Evolutionary conservation across 371 early-diverging fungal species (phyloP), one percentile per base, ranked within the genome.

Genomic region (Mucor mucedo): DNA sequence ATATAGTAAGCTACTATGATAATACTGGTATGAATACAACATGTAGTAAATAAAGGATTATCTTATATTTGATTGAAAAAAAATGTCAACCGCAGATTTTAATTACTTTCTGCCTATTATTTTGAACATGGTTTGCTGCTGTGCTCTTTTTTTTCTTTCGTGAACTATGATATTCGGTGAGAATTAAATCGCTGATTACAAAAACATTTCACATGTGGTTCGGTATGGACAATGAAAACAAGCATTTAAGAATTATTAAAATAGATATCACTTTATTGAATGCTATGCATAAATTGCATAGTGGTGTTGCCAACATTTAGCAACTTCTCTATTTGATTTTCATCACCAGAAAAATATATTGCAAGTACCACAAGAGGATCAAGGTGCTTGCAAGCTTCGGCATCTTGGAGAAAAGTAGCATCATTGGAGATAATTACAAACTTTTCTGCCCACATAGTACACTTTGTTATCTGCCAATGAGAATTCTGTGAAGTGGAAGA

Each of bases 391-490:
- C 38, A 39, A 10, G 40, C 40, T 54, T 54, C 40, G 27, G 55
- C 40, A 54, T 54, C 40, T 39, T 40, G 38, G 40, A 52, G 13
- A 52, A 33, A 30, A 52, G 53, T 33, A 54, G 38, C 55, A 54
- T 54, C 40, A n/a, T 54, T 35, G 55, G 55, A 54, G 55, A 54
- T 54, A 54, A 54, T 40, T 40, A 54, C 40, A 54, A 54, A 54
- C n/a, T 54, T 54, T 21, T 54, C 55, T 39, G 55, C 40, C 55
- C 55, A 54, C 55, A 54, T 54, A 54, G 55, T 54, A 54, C 55
- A 54, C n/a, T 54, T 27, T 27, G 27, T 54, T 54, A 54, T 54
- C 55, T 44, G 55, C 40, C 55, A 54, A 54, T 54, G 40, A 54
- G 40, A 40, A 40, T 54, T 40, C 55, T 54, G 33, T 39, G 55